Evolutionary conservation across 192 early-diverging fungal genomes (phyloP), one percentile per base, ranked within the genome.

Genomic region (Umbelopsis sp.): DNA sequence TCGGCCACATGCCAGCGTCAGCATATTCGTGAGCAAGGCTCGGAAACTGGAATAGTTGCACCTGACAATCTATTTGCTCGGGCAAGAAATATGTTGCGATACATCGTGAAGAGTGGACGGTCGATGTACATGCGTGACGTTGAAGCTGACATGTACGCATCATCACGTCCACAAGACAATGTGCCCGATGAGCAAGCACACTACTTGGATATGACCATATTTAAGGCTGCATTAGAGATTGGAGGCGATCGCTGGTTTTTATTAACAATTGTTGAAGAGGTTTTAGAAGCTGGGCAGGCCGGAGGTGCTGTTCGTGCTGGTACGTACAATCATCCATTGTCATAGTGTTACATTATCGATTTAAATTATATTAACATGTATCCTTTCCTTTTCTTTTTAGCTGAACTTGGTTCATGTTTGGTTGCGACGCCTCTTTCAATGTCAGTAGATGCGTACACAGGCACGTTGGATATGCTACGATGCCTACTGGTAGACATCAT

Each of bases 281-380:
- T 81, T 0, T 65, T 81, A 10, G 72, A 71, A 49, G 74, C 79
- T 22, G 75, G 79, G 4, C 77, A 81, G 47, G 74, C 71, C 41
- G 79, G 79, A 34, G 79, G 79, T n/a, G 79, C 79, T 20, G 75
- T 81, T 31, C 41, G 79, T 43, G 79, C 79, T 50, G 75, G 79
- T 81, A 80, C 34, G 38, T 11, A 41, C 38, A 41, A 1, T 41
- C n/a, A 4, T 41, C 7, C 38, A 6, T 6, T 41, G 4, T 5
- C 38, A 0, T 11, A 11, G 12, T 41, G 38, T 41, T 41, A 6
- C 4, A 6, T 11, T 11, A 41, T 41, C 38, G 8, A 41, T 41
- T 11, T 41, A 1, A 0, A 4, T 41, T 6, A 11, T 41, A 41
- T 41, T 41, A 11, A 41, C 38, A 5, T n/a, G n/a, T n/a, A n/a